phyloP scores from a whole-genome alignment of 768 basidiomycete genomes.

The Mycena albidolilacea region DNA sequence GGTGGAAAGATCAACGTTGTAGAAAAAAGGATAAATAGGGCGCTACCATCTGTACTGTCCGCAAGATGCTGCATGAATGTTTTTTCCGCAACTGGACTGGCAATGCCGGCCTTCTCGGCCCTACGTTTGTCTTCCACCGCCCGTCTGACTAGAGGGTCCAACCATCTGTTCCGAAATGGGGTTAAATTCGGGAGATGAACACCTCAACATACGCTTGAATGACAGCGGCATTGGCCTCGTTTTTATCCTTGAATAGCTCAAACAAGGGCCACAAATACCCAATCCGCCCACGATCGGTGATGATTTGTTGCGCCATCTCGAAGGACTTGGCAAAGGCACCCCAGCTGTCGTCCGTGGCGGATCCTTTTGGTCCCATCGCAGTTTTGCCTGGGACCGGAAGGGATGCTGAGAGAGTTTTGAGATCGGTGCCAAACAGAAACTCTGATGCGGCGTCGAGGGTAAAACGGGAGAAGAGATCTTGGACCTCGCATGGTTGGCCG shows the following conservation, averaged over 20 bases:
- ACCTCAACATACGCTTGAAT: slow-evolving; percentile 57
- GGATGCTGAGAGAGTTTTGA: slow-evolving; percentile 70
- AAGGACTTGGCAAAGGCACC: slow-evolving; percentile 75
- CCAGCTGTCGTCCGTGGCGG: slow-evolving; percentile 71
- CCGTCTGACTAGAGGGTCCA: slow-evolving; percentile 74
- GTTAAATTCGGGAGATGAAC: slow-evolving; percentile 37
- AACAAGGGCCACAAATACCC: slow-evolving; percentile 74
- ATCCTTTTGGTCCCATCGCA: slow-evolving; percentile 69
- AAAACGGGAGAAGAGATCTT: slow-evolving; percentile 79
- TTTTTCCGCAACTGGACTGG: slow-evolving; percentile 62
- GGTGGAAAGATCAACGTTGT: slow-evolving; percentile 23
- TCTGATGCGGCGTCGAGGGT: slow-evolving; percentile 81
- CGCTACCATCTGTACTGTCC: slow-evolving; percentile 73
- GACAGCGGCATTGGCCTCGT: slow-evolving; percentile 61
- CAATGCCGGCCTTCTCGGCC: slow-evolving; percentile 55
- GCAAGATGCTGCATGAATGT: slow-evolving; percentile 79
- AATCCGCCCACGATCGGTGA: slow-evolving; percentile 64
- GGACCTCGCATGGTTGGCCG: slow-evolving; percentile 68
- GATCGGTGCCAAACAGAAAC: slow-evolving; percentile 77
- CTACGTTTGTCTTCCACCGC: slow-evolving; percentile 64
- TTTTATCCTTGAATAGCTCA: slow-evolving; percentile 71
- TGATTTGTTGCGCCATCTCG: slow-evolving; percentile 67
- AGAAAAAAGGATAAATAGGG: slow-evolving; percentile 16
- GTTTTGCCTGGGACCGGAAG: slow-evolving; percentile 66
- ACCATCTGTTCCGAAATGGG: slow-evolving; percentile 50